Evolutionary conservation across 768 basidiomycete species (phyloP), one percentile per base, ranked within the genome.

Genomic region (Thelephora ganbajun): DNA sequence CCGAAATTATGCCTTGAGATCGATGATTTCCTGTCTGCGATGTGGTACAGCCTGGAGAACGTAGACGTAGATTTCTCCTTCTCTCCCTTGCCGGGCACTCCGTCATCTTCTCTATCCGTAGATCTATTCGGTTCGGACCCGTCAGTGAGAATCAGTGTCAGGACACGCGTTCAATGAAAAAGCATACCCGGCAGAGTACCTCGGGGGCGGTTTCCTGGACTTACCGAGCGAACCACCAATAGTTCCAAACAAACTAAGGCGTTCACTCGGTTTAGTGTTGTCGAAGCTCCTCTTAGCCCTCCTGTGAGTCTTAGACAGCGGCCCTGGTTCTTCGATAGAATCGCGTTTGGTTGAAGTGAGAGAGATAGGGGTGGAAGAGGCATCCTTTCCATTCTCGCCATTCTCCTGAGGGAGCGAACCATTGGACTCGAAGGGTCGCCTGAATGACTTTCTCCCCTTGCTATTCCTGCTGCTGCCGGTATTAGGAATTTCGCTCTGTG

Each of bases 191-290:
- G 36, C 3, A 19, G 79, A 74, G 53, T 79, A 79, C 61, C 75
- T 75, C 14, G 88, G 89, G 0, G 89, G 72, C 0, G 91, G 91
- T 60, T 96, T 93, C 53, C 91, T 67, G 33, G 67, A 64, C 59
- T 80, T 83, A 23, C 79, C 76, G 47, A 86, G 57, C 5, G 79
- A 66, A 0, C 76, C 73, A 11, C 67, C 63, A 51, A 77, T 62
- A 16, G 70, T 72, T 12, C 85, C 86, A 57, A 96, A 94, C 56
- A 94, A 79, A 56, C 89, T 91, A 51, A 86, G 61, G n/a, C 86
- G 68, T 36, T 85, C 82, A 3, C 66, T 56, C 11, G 60, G 57
- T 47, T 66, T 69, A 53, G 69, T 69, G 2, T 54, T 66, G 45
- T 83, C 81, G 13, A 65, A 43, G 50, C 71, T 72, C 51, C 70